Conservation (phyloP, 148 eudicot genomes). For the Amaranthus hypochondriacus region DNA sequence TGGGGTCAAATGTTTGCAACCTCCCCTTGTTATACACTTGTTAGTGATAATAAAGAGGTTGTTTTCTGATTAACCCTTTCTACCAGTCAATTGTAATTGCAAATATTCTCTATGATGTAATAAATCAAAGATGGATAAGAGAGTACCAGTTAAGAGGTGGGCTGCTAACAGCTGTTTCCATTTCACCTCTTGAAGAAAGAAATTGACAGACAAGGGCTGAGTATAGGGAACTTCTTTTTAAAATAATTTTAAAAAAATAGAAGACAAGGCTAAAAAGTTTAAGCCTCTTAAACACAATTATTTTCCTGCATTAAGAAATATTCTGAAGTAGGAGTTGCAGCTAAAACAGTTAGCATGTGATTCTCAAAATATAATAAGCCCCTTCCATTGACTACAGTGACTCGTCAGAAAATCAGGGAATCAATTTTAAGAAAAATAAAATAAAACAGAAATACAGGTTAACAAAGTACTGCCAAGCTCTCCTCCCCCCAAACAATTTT, state of each 20-base stretch:
- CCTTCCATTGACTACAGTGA: neutral
- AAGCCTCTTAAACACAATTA: neutral
- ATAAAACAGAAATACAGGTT: neutral
- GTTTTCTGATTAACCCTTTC: neutral
- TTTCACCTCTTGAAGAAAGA: neutral
- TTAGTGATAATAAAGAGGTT: neutral
- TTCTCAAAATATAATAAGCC: neutral
- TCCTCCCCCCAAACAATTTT: too few relatives aligned
- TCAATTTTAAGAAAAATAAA: neutral
- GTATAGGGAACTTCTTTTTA: neutral
- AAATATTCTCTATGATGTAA: too few relatives aligned
- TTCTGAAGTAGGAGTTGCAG: neutral
- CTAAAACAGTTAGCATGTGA: conserved; percentile 1
- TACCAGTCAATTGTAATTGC: too few relatives aligned
- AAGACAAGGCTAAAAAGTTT: neutral
- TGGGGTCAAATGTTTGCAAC: too few relatives aligned
- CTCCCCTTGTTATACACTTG: too few relatives aligned
- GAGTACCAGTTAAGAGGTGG: neutral
- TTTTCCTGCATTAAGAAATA: neutral
- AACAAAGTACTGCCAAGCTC: neutral
- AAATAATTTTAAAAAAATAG: neutral
- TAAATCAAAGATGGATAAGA: neutral
- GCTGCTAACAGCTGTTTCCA: neutral
- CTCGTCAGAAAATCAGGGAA: neutral
- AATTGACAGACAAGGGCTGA: neutral